Base-by-base conservation (phyloP, 1,284 basidiomycete species). In the Marasmius sp. region DNA sequence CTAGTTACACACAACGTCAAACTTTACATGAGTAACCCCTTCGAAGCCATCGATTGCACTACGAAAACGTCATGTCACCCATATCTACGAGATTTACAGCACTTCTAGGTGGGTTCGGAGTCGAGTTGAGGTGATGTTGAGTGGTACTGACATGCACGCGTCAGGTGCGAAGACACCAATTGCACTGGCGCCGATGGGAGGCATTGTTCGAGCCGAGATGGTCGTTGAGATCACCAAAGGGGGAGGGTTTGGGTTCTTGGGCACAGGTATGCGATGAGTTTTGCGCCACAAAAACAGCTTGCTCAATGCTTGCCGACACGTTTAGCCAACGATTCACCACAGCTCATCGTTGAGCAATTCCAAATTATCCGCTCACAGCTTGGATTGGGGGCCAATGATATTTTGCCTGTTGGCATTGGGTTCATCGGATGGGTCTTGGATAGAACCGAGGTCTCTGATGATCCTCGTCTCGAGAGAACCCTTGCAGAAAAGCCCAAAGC, bases 351-450 rank as follows among this genome's bases (percentile, higher is more conserved):
- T 12, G 43, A 57, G 14, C 50, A 61, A 33, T 33, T 64, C 22
- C 11, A 36, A 6, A 37, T 41, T 9, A 41, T 47, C 11, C 62
- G 62, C 2, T 45, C 48, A 36, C 51, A 52, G 6, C 50, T 61
- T 36, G 22, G 50, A 9, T 45, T 53, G 14, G 18, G 56, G 22
- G 3, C 45, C 49, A 18, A 60, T 41, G 47, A 45, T 2, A 58
- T 60, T 3, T 22, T 64, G n/a, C 65, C 66, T 6, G 45, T 64
- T 33, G 65, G 67, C 6, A 61, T 66, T 18, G 67, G 67, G 8
- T 61, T 68, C 22, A 27, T 68, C 3, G 60, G 64, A 18, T 68
- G 67, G 67, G 61, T 67, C 12, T 48, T 65, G 6, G 66, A 67
- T 7, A 57, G 38, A n/a, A 61, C 61, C 1, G 59, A 61, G 27